A percentile compares a stretch with the other conserved stretches of the same genome.
Evolutionary conservation across 768 basidiomycete species (phyloP).

Genomic region (Boletus rex-veris): DNA sequence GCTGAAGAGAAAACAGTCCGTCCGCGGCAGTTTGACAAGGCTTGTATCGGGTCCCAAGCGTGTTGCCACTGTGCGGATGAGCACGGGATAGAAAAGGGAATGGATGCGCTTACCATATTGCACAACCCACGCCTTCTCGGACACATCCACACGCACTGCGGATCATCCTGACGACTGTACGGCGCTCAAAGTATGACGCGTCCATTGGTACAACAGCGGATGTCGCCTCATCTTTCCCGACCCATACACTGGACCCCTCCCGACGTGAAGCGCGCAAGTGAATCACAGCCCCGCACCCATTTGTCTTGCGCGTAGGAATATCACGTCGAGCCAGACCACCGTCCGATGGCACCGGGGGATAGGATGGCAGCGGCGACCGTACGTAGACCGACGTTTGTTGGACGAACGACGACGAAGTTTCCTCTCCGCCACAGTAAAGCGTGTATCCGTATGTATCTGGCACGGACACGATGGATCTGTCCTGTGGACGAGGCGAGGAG

Average conservation of each 20-base stretch:
- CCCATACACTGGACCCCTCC: constrained; percentile 53
- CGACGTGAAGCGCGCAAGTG: constrained; percentile 55
- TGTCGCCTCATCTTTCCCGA: constrained; percentile 51
- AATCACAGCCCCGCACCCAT: constrained; percentile 63
- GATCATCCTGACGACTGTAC: constrained; percentile 46
- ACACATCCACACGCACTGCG: constrained; percentile 62
- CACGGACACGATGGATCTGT: constrained; percentile 9
- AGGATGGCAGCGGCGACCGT: constrained; percentile 38
- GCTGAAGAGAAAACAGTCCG: constrained; percentile 34
- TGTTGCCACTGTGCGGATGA: constrained; percentile 50
- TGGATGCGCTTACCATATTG: constrained; percentile 43
- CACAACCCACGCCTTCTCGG: constrained; percentile 66
- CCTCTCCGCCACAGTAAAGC: constrained; percentile 44
- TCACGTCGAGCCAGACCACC: constrained; percentile 6
- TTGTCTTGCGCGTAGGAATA: constrained; percentile 29
- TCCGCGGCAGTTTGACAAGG: constrained; percentile 58
- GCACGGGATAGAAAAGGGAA: neutral
- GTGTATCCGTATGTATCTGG: constrained; percentile 30
- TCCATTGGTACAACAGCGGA: constrained; percentile 54
- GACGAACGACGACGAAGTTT: constrained; percentile 7
- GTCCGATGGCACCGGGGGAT: constrained; percentile 26
- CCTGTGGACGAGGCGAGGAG: constrained; percentile 23
- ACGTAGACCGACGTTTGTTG: constrained; percentile 20
- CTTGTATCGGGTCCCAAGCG: constrained; percentile 58
- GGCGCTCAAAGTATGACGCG: constrained; percentile 53